A percentile compares a stretch with the other conserved stretches of the same genome.
phyloP scores from a whole-genome alignment of 2,329 filamentous ascomycete species.

The Aspergillus nomiae region DNA sequence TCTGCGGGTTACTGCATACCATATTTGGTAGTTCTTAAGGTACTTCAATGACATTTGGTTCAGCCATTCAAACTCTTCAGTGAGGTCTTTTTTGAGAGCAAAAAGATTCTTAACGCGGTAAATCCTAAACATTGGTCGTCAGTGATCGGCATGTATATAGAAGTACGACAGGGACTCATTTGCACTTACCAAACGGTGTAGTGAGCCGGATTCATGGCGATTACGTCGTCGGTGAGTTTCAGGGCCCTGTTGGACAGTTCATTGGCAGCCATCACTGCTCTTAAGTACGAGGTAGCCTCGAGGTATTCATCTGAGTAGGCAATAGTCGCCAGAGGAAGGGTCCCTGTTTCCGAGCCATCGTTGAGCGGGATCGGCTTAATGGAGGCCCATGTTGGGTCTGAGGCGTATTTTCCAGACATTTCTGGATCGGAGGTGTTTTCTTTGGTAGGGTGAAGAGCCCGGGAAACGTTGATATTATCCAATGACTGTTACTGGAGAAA shows the following conservation, averaged over 20 bases:
- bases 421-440: background rate
- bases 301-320: constrained; percentile 87
- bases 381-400: constrained; percentile 80
- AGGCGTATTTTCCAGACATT: constrained; percentile 53
- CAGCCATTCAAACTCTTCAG: constrained; percentile 79
- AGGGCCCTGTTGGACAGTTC: constrained; percentile 80
- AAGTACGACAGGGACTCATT: background rate
- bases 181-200: constrained; percentile 84
- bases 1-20: constrained; percentile 47
- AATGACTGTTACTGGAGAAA: background rate
- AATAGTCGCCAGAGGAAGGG: constrained; percentile 80
- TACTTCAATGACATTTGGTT: constrained; percentile 79
- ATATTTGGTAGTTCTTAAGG: constrained; percentile 99
- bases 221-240: constrained; percentile 83
- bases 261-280: constrained; percentile 86
- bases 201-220: constrained; percentile 90
- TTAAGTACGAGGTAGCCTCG: constrained; percentile 90
- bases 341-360: constrained; percentile 63
- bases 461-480: background rate
- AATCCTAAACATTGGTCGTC: constrained; percentile 53
- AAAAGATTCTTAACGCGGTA: constrained; percentile 83
- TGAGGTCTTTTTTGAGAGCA: constrained; percentile 64
- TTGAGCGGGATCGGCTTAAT: constrained; percentile 79
- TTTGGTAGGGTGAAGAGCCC: background rate
- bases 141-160: constrained; percentile 1